Conservation (phyloP, 2,329 filamentous ascomycete genomes). For the Leptographium procerum region DNA sequence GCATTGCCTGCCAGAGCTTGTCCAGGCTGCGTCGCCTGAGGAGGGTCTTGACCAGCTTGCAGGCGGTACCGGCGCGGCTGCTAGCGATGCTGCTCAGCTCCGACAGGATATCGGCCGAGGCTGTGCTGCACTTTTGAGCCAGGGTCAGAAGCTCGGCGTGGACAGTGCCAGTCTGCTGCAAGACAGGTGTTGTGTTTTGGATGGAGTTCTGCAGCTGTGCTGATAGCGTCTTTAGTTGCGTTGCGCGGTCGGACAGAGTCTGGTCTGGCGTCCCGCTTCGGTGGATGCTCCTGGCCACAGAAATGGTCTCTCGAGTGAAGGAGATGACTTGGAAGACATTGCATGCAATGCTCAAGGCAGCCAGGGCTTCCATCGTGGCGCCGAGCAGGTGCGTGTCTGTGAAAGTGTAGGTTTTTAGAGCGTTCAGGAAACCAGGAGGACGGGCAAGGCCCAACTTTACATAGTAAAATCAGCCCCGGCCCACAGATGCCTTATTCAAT, state of each 20-base stretch:
- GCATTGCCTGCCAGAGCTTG: neutral
- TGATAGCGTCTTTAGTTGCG: neutral
- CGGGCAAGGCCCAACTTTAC: no score
- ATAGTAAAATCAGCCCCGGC: no score
- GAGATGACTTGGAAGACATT: neutral
- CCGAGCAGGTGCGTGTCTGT: no score
- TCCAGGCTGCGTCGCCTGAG: neutral
- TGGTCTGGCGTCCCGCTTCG: neutral
- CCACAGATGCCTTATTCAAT: no score
- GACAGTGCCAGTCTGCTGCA: neutral
- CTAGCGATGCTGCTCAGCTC: neutral
- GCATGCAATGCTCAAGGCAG: neutral
- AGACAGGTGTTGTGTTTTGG: neutral
- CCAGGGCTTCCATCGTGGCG: neutral
- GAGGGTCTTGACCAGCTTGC: neutral
- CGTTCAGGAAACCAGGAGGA: no score
- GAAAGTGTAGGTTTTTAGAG: no score
- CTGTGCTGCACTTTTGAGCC: neutral
- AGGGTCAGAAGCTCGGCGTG: neutral
- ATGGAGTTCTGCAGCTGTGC: neutral
- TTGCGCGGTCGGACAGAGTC: neutral
- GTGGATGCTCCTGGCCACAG: neutral
- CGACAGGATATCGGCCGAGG: neutral
- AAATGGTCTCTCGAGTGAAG: neutral
- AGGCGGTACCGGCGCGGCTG: neutral